Base-by-base conservation (phyloP, 352 stramenopile species). In the Globisporangium cederbergense region DNA sequence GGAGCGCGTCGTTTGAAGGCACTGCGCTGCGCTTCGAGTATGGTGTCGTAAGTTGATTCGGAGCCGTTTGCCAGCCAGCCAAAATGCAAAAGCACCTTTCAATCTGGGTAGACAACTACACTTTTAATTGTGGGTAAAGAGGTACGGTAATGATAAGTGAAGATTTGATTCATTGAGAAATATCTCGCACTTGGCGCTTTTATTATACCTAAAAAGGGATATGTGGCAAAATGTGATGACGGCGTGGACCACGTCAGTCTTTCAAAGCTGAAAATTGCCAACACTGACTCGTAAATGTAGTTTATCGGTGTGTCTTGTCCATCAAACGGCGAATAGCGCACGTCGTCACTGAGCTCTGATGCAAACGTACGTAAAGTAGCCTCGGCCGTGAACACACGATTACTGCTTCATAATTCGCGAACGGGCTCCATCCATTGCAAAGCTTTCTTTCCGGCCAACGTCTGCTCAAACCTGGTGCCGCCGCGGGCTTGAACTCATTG, bases 61-160 rank as follows among this genome's bases (percentile, higher is more conserved):
- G n/a, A 55, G 25, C 20, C 13, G 32, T 61, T 60, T 66, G 51
- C 16, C 13, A 32, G 45, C 61, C 61, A 66, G 53, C 61, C 63
- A 66, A 42, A 57, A 56, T 45, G 38, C 38, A 45, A 14, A 47
- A 47, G 4, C 4, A 47, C 42, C 42, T 47, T 16, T 47, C 16
- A 3, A 47, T 20, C 7, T 47, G 8, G 42, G 42, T 47, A 47
- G 3, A 47, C 14, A 4, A 4, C 13, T 2, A 3, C 14, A 1
- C 38, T 45, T 45, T 18, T 45, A 18, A 45, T 18, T 45, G 9
- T 4, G 14, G 9, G 1, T 45, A 45, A 14, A 45, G 1, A 45
- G 38, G 38, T 45, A 40, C 25, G 25, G 2, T 28, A 28, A 28
- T 42, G 36, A 42, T 13, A 42, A 42, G 0, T 13, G 11, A 42